phyloP scores from a whole-genome alignment of 176 grass and related monocot genomes.

The Typha latifolia region DNA sequence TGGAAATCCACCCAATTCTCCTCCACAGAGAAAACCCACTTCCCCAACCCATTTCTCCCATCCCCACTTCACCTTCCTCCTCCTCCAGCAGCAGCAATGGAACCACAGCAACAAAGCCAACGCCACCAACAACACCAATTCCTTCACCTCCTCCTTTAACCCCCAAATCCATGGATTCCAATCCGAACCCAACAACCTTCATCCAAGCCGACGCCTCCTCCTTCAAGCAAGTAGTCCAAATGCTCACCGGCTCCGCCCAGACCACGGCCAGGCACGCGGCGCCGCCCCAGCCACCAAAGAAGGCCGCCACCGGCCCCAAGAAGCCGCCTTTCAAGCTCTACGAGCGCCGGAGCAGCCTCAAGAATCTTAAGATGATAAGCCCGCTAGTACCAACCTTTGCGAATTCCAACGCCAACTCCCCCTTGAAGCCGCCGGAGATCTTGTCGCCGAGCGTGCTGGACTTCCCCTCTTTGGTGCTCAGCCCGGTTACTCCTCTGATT shows the following conservation, averaged over 20 bases:
- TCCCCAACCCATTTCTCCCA: not conserved
- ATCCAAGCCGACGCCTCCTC: constrained; percentile 65
- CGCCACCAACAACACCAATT: not conserved
- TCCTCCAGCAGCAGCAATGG: not conserved
- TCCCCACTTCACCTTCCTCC: not conserved
- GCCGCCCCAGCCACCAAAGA: not conserved
- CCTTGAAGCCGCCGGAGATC: constrained; percentile 10
- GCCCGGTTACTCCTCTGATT: constrained; percentile 67
- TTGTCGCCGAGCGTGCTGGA: constrained; percentile 70
- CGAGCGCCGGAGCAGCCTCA: constrained; percentile 52
- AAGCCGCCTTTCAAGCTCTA: constrained; percentile 68
- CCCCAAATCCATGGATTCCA: constrained; percentile 7
- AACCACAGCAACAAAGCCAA: not conserved
- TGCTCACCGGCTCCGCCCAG: constrained; percentile 55
- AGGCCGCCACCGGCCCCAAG: constrained; percentile 21
- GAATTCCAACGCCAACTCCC: not conserved
- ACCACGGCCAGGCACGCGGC: constrained; percentile 12
- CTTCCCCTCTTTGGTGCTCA: constrained; percentile 69
- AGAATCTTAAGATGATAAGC: constrained; percentile 72
- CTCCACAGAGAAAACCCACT: too few relatives aligned
- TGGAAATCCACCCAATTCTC: not conserved
- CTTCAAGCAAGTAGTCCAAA: constrained; percentile 87
- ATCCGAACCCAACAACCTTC: constrained; percentile 75
- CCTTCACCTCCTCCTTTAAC: not conserved
- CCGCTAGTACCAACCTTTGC: constrained; percentile 26